Conservation (phyloP, 2,329 filamentous ascomycete genomes). For the Phyllosticta ampelicida region DNA sequence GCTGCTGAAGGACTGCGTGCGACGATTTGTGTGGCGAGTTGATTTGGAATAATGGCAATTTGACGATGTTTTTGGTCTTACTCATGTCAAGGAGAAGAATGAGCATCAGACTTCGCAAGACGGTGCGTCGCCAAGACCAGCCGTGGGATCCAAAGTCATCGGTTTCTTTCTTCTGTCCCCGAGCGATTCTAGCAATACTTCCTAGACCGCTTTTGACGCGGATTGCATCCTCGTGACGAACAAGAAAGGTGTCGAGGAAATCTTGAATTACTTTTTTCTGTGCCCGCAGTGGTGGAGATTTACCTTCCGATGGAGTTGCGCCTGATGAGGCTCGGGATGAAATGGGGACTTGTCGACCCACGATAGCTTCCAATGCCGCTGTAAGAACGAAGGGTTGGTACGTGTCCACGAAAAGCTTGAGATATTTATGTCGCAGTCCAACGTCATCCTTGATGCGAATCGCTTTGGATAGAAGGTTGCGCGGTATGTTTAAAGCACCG, state of each 20-base stretch:
- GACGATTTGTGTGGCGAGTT: constrained; percentile 48
- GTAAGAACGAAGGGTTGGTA: constrained; percentile 44
- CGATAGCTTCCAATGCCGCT: constrained; percentile 46
- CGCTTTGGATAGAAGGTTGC: constrained; percentile 36
- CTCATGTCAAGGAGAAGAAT: constrained; percentile 48
- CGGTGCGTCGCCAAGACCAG: constrained; percentile 45
- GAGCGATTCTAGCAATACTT: constrained; percentile 29
- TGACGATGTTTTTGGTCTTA: constrained; percentile 29
- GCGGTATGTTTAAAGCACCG: constrained; percentile 46
- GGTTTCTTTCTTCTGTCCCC: constrained; percentile 19
- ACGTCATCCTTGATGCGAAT: constrained; percentile 45
- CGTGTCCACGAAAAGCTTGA: constrained; percentile 47
- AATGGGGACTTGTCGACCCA: constrained; percentile 42
- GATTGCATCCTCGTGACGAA: constrained; percentile 47
- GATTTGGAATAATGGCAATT: constrained; percentile 40
- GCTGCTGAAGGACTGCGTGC: constrained; percentile 38
- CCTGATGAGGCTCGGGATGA: constrained; percentile 26
- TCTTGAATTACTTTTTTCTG: constrained; percentile 36
- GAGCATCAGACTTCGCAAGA: constrained; percentile 49
- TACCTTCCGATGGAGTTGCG: constrained; percentile 25
- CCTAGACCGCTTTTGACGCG: constrained; percentile 26
- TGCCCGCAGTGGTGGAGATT: constrained; percentile 23
- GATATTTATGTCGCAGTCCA: constrained; percentile 46
- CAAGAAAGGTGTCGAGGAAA: constrained; percentile 47
- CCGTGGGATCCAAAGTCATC: constrained; percentile 33